Percentiles rank a stretch among this genome's conserved stretches.
These are phyloP conservation scores for Salvia miltiorrhiza DNA, from an alignment of 257 asterid species.

Conservation along the genomic window DNA sequence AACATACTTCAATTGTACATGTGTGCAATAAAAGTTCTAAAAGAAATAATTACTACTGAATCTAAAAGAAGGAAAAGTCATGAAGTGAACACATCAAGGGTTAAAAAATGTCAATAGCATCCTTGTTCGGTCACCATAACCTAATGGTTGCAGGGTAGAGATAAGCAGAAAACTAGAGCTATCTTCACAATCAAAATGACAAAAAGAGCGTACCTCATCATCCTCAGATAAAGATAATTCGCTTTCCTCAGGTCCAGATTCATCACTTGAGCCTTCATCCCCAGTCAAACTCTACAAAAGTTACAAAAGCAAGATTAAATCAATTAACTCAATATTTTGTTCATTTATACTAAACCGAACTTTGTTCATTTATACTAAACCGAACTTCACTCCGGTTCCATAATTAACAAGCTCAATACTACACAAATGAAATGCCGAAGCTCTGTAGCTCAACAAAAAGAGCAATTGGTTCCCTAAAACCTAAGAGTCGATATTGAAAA, in stretches of 20 bases:
- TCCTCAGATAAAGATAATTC: no score
- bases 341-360: background rate
- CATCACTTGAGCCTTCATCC: slow-evolving; percentile 38
- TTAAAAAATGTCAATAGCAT: no score
- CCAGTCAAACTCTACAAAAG: slow-evolving; percentile 43
- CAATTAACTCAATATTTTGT: background rate
- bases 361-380: background rate
- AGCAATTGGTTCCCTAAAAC: background rate
- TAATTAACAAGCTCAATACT: background rate
- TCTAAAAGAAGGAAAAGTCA: no score
- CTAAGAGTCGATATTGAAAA: slow-evolving; percentile 44
- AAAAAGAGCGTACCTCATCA: no score
- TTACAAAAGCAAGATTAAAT: slow-evolving; percentile 5
- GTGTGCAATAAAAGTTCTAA: no score
- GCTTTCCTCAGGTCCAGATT: slow-evolving; percentile 47
- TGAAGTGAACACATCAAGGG: no score
- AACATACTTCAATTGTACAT: no score
- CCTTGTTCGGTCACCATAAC: no score
- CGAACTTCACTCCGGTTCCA: background rate
- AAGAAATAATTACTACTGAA: no score
- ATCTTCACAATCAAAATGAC: no score
- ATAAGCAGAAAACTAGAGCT: no score
- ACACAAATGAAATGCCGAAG: background rate
- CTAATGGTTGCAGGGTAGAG: no score
- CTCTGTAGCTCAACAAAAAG: background rate